Evolutionary conservation across 176 grass and related monocot genomes (phyloP).

Genomic region (Panicum miliaceum): DNA sequence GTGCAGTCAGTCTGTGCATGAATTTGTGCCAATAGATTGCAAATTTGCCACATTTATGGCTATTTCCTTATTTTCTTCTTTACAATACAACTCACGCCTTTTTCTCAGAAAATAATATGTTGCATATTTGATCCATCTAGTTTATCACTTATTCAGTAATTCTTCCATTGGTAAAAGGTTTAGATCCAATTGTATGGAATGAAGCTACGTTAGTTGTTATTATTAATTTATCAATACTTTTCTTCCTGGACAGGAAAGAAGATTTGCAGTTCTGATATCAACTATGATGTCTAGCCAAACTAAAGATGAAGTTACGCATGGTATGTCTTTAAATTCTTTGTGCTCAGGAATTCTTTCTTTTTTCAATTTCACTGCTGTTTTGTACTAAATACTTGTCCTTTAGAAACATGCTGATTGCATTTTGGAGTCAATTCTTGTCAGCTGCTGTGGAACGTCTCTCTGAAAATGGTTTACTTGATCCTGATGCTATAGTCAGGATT

Average conservation of each 20-base stretch:
- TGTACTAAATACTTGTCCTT: slow-evolving; percentile 18
- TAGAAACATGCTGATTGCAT: slow-evolving; percentile 43
- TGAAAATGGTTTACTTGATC: slow-evolving; percentile 77
- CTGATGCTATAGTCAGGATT: slow-evolving; percentile 74
- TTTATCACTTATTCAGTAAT: neutral
- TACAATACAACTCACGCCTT: neutral
- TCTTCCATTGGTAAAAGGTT: slow-evolving; percentile 16
- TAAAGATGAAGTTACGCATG: slow-evolving; percentile 97
- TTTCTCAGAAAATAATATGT: slow-evolving; percentile 16
- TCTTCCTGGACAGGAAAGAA: slow-evolving; percentile 68
- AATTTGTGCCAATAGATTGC: neutral
- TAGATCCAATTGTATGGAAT: slow-evolving; percentile 20
- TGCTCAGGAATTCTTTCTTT: neutral
- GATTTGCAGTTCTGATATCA: slow-evolving; percentile 88
- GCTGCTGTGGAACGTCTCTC: slow-evolving; percentile 86
- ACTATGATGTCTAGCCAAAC: slow-evolving; percentile 95
- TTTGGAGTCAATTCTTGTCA: slow-evolving; percentile 53
- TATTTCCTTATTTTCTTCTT: neutral
- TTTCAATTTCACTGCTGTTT: neutral
- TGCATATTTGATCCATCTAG: neutral
- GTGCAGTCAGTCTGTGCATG: slow-evolving; percentile 4
- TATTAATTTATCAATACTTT: slow-evolving; percentile 1
- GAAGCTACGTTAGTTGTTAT: neutral
- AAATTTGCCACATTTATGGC: neutral
- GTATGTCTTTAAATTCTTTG: slow-evolving; percentile 42